Percentiles rank a stretch among this genome's conserved stretches.
Conservation (phyloP, 495 filamentous ascomycete genomes). For the Penicilliopsis zonata region DNA sequence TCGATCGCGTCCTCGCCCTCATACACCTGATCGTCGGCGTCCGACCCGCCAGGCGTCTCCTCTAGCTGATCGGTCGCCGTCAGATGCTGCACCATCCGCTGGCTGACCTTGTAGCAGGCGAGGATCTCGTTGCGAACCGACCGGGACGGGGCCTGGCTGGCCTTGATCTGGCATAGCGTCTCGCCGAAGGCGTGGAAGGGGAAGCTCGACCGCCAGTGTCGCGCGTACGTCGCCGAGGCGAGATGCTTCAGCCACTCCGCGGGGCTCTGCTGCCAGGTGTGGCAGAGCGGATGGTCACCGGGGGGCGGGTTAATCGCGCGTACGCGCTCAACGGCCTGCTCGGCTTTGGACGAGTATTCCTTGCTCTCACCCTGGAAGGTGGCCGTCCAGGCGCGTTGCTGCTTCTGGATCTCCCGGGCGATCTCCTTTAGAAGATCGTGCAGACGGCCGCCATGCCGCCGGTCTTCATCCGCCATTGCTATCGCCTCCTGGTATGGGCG, state of each 20-base stretch:
- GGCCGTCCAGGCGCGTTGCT: constrained; percentile 10
- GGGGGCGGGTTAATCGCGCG: constrained; percentile 14
- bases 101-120: constrained; percentile 20
- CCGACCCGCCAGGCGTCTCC: constrained; percentile 8
- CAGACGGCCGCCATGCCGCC: constrained; percentile 6
- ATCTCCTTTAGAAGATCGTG: constrained; percentile 16
- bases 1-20: constrained; percentile 24
- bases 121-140: constrained; percentile 16
- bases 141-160: constrained; percentile 16
- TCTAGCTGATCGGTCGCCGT: constrained; percentile 8
- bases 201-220: constrained; percentile 29
- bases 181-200: constrained; percentile 54
- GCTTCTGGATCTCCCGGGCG: constrained; percentile 4
- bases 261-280: constrained; percentile 30
- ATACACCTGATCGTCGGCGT: constrained; percentile 12
- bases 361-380: constrained; percentile 3
- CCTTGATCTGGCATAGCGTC: constrained; percentile 53
- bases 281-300: constrained; percentile 26
- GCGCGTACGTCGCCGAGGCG: constrained; percentile 48
- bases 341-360: constrained; percentile 12
- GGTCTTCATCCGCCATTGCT: constrained; percentile 4
- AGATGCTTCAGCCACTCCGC: constrained; percentile 35
- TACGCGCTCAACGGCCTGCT: constrained; percentile 12
- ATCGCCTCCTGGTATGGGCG: constrained; percentile 15
- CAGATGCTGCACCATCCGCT: constrained; percentile 18